These are phyloP conservation scores for Phallus indusiatus DNA, from an alignment of 768 basidiomycete genomes.

Conservation along the genomic window DNA sequence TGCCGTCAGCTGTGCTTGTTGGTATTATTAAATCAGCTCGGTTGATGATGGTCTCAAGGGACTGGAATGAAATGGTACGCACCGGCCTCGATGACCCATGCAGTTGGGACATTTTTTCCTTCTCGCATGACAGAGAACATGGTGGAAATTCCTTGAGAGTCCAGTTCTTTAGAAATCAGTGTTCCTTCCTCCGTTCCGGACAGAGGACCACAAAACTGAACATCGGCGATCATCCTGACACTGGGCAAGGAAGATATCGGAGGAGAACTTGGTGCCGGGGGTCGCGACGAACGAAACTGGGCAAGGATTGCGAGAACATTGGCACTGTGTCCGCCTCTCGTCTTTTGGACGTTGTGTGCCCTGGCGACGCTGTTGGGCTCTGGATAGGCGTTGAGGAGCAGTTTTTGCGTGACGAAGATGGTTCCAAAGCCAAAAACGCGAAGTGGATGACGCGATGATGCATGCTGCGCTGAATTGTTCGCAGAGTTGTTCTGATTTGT, in stretches of 20 bases:
- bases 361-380: conserved; percentile 47
- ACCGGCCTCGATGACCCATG: conserved; percentile 77
- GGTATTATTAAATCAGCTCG: not conserved
- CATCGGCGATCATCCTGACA: conserved; percentile 36
- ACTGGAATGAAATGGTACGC: conserved; percentile 14
- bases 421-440: conserved; percentile 75
- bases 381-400: conserved; percentile 54
- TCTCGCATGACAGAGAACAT: conserved; percentile 68
- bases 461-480: not conserved
- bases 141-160: conserved; percentile 57
- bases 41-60: not conserved
- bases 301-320: conserved; percentile 62
- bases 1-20: not conserved
- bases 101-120: conserved; percentile 62
- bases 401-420: conserved; percentile 67
- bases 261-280: not conserved
- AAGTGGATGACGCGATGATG: not conserved
- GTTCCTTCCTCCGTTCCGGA: conserved; percentile 63
- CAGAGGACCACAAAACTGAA: conserved; percentile 65
- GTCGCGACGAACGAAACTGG: conserved; percentile 37
- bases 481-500: not conserved
- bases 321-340: conserved; percentile 65
- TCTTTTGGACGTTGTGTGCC: conserved; percentile 59
- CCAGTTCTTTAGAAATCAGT: conserved; percentile 53
- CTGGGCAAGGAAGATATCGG: not conserved